Conservation (phyloP, 1,284 basidiomycete genomes). For the Rhodofomes roseus region DNA sequence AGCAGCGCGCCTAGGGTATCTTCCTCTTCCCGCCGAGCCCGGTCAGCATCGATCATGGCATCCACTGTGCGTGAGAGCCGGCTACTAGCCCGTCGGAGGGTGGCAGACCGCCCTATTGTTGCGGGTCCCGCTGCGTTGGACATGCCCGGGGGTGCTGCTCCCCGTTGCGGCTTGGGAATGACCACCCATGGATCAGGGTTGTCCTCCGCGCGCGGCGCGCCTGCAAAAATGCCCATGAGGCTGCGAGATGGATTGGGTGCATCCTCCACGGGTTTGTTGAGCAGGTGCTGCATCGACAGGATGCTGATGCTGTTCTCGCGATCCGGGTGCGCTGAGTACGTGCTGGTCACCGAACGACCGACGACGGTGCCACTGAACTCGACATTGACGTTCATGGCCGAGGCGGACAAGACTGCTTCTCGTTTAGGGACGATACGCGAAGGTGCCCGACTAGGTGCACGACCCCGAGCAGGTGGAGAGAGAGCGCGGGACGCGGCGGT, state of each 20-base stretch:
- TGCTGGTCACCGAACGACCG: conserved; percentile 69
- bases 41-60: conserved; percentile 23
- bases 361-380: conserved; percentile 83
- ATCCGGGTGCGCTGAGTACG: conserved; percentile 35
- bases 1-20: conserved; percentile 62
- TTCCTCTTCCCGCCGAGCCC: conserved; percentile 6
- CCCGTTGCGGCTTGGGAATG: conserved; percentile 38
- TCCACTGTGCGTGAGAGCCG: conserved; percentile 26
- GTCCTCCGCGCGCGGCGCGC: conserved; percentile 52
- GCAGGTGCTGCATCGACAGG: conserved; percentile 15
- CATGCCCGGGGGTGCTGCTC: background rate
- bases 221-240: conserved; percentile 82
- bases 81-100: conserved; percentile 16
- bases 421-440: conserved; percentile 66
- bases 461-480: conserved; percentile 25
- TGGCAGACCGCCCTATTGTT: conserved; percentile 23
- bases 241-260: conserved; percentile 26
- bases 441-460: conserved; percentile 22
- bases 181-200: conserved; percentile 63
- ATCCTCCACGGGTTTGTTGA: conserved; percentile 11
- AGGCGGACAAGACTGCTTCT: conserved; percentile 78
- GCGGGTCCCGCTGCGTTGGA: conserved; percentile 9
- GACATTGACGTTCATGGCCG: conserved; percentile 87
- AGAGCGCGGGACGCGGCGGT: conserved; percentile 23
- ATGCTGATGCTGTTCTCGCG: conserved; percentile 17